Evolutionary conservation across 148 eudicot genomes (phyloP), one percentile per base, ranked within the genome.

Genomic region (Amaranthus hypochondriacus): DNA sequence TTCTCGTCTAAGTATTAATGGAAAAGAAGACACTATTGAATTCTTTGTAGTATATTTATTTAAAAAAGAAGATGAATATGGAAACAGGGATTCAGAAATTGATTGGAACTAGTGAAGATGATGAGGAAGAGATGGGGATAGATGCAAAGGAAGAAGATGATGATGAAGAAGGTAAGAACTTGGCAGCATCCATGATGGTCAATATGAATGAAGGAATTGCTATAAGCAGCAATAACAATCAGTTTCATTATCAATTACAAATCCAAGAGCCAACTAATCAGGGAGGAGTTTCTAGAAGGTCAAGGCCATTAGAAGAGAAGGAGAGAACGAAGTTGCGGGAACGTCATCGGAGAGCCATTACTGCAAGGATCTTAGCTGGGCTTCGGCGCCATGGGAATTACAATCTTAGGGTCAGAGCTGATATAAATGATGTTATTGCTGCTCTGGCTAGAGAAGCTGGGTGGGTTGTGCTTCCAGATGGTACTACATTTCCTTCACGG

Each of bases 391-490:
- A 95, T 74, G 99, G 97, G 44, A 95, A 95, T 81, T 95, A 92
- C 69, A 95, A 95, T 84, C 96, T 95, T 62, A 87, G 99, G 84
- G 99, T 95, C 62, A 87, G 99, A 77, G 98, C 98, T 56, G 99
- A 95, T 80, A 95, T 95, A 46, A 95, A 95, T 81, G 99, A 95
- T 80, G 99, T 95, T 49, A 95, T 95, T 69, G 90, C 97, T 59
- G 99, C 97, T 78, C 78, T 95, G 84, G 99, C 99, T 2, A 92
- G 94, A 81, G 99, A 95, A 87, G 99, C 99, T 78, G 99, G 99
- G 55, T 95, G 99, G 99, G 91, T 92, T 79, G 97, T 95, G 84
- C 96, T 95, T 78, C 97, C 97, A 42, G 99, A 95, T 86, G 99
- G 99, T 56, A 95, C 99, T 56, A 92, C 99, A 71, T 92, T 88